These are phyloP conservation scores for Penicillium ochrochloron DNA, from an alignment of 495 filamentous ascomycete genomes.

Conservation along the genomic window DNA sequence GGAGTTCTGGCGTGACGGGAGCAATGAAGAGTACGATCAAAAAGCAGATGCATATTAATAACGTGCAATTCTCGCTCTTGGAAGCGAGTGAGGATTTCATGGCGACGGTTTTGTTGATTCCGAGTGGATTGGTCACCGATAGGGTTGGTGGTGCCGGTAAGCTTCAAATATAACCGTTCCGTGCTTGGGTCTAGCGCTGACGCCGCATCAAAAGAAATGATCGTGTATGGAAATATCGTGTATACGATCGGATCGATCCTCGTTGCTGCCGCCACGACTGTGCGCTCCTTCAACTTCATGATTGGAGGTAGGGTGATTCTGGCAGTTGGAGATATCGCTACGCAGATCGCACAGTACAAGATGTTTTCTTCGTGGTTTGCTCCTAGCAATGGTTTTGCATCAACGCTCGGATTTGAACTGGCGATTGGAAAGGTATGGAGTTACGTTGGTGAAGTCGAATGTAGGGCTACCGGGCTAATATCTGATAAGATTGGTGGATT, in stretches of 20 bases:
- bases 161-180: not conserved
- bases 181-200: not conserved
- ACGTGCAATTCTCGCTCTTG: conserved; percentile 48
- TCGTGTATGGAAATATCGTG: conserved; percentile 50
- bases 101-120: conserved; percentile 46
- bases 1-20: conserved; percentile 47
- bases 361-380: conserved; percentile 57
- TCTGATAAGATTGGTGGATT: conserved; percentile 35
- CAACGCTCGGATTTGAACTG: conserved; percentile 47
- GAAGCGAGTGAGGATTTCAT: conserved; percentile 55
- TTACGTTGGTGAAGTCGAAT: too few species aligned
- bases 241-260: conserved; percentile 53
- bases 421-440: conserved; percentile 44
- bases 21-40: conserved; percentile 54
- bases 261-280: conserved; percentile 45
- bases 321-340: conserved; percentile 51
- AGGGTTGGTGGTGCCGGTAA: conserved; percentile 49
- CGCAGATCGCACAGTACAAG: conserved; percentile 53
- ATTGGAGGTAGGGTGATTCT: conserved; percentile 46
- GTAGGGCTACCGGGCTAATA: not conserved
- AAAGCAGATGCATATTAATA: conserved; percentile 48
- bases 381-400: conserved; percentile 51
- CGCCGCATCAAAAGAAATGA: conserved; percentile 36
- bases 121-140: conserved; percentile 50
- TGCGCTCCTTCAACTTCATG: conserved; percentile 52